phyloP scores from a whole-genome alignment of 768 basidiomycete species.

The Phlebiopsis flavidoalba region DNA sequence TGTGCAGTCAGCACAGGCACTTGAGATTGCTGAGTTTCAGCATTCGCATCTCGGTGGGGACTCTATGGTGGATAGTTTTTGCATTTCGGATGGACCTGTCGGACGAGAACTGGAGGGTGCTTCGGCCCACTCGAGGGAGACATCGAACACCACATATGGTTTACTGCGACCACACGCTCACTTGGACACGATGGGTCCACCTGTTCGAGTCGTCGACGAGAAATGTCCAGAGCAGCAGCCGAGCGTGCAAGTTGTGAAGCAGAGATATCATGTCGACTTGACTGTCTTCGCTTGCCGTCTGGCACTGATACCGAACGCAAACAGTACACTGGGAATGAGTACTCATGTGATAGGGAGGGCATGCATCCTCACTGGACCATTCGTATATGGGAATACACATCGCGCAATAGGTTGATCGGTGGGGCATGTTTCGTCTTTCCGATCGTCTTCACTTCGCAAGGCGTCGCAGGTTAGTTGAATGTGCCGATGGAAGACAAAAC shows the following conservation, averaged over 20 bases:
- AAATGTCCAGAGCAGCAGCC: constrained; percentile 59
- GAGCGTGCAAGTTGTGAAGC: constrained; percentile 53
- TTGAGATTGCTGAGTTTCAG: constrained; percentile 43
- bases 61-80: constrained; percentile 20
- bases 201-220: constrained; percentile 45
- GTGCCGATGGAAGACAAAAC: constrained; percentile 88
- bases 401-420: constrained; percentile 55
- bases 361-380: constrained; percentile 92
- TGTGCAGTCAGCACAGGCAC: constrained; percentile 85
- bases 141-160: constrained; percentile 57
- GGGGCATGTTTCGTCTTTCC: constrained; percentile 16
- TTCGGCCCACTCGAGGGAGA: constrained; percentile 74
- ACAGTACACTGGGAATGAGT: constrained; percentile 87
- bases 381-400: constrained; percentile 56
- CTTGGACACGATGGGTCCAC: constrained; percentile 33
- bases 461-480: constrained; percentile 93
- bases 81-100: constrained; percentile 11
- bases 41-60: constrained; percentile 46
- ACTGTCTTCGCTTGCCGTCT: constrained; percentile 35
- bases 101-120: constrained; percentile 46
- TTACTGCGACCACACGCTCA: constrained; percentile 47
- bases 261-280: constrained; percentile 25
- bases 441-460: constrained; percentile 41
- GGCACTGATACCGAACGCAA: constrained; percentile 31
- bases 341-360: too few relatives aligned